phyloP scores from a whole-genome alignment of 768 basidiomycete species.

The Mycena rosella region DNA sequence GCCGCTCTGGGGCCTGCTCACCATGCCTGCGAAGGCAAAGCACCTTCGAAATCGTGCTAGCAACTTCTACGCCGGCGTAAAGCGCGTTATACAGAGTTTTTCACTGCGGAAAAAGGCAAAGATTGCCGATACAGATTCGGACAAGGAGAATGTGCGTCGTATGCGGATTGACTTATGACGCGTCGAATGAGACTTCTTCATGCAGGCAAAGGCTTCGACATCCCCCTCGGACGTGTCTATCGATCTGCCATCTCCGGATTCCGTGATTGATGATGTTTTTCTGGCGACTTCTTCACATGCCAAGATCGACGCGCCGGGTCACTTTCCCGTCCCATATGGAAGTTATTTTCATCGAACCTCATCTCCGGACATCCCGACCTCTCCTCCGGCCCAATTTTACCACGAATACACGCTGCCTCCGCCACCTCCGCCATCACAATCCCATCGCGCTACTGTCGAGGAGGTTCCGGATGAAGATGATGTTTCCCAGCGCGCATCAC shows the following conservation, averaged over 20 bases:
- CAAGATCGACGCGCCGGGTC: neutral
- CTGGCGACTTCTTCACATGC: constrained; percentile 1
- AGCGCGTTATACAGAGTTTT: neutral
- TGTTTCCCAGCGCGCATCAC: neutral
- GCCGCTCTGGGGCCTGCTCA: too few relatives aligned
- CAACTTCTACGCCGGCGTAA: constrained; percentile 1
- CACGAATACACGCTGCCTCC: neutral
- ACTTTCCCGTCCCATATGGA: constrained; percentile 6
- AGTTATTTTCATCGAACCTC: neutral
- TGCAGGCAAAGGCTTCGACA: constrained; percentile 4
- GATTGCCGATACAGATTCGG: neutral
- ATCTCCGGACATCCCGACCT: neutral
- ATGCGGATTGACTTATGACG: neutral
- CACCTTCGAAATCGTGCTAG: constrained; percentile 2
- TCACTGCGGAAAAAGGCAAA: neutral
- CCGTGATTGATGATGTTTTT: too few relatives aligned
- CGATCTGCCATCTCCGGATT: too few relatives aligned
- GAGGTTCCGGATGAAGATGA: constrained; percentile 11
- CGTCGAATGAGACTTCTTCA: neutral
- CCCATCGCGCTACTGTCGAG: constrained; percentile 1
- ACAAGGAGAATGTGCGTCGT: constrained; percentile 18
- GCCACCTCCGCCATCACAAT: neutral
- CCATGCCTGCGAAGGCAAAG: constrained; percentile 5
- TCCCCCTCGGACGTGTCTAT: neutral
- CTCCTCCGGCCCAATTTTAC: neutral